These are phyloP conservation scores for Botrytis byssoidea DNA, from an alignment of 2,329 filamentous ascomycete genomes.

Conservation along the genomic window DNA sequence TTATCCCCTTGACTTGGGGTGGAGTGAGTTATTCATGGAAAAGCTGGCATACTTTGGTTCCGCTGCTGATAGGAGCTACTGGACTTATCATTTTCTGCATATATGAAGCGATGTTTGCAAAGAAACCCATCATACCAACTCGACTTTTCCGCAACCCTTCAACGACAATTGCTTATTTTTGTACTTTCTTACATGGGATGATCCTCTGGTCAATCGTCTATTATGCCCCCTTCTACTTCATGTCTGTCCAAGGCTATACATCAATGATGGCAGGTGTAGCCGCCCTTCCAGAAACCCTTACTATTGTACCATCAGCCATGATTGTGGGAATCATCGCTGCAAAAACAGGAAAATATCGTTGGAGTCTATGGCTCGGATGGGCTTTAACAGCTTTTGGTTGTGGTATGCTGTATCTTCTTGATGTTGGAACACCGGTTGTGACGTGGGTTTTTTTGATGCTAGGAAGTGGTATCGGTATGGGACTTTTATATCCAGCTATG, in stretches of 20 bases:
- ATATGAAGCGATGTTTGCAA: conserved; percentile 45
- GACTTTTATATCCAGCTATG: conserved; percentile 59
- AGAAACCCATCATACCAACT: conserved; percentile 39
- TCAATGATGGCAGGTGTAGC: conserved; percentile 54
- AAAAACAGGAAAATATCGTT: conserved; percentile 55
- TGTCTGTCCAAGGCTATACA: conserved; percentile 50
- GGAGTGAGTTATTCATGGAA: conserved; percentile 63
- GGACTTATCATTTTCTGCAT: conserved; percentile 52
- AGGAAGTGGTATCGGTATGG: conserved; percentile 55
- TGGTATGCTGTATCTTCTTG: conserved; percentile 52
- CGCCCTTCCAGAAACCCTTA: conserved; percentile 58
- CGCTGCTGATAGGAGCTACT: conserved; percentile 53
- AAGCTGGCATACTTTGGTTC: conserved; percentile 59
- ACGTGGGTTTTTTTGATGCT: conserved; percentile 59
- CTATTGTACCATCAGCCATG: conserved; percentile 55
- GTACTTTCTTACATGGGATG: conserved; percentile 53
- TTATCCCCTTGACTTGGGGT: conserved; percentile 60
- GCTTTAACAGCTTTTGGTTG: conserved; percentile 54
- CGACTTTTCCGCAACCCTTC: conserved; percentile 44
- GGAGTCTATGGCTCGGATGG: conserved; percentile 56
- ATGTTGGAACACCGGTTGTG: conserved; percentile 48
- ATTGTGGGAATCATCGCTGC: conserved; percentile 55
- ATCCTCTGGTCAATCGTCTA: conserved; percentile 54
- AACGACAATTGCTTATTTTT: conserved; percentile 49
- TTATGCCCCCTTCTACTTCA: conserved; percentile 52